A percentile compares a stretch with the other conserved stretches of the same genome.
phyloP scores from a whole-genome alignment of 139 green algal species.

The Picochlorum sp. region DNA sequence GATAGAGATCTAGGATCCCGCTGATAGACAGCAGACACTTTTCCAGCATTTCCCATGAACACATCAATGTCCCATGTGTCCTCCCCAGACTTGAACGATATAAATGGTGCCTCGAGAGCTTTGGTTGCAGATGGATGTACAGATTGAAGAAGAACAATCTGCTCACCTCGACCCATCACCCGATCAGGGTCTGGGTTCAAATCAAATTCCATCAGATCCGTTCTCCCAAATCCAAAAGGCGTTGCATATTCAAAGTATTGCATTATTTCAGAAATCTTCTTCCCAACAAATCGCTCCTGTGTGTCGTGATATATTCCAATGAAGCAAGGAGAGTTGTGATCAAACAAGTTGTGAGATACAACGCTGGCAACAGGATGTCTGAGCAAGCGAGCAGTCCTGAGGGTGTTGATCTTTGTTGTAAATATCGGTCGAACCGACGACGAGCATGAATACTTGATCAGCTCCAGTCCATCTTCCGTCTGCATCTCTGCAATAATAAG shows the following conservation, averaged over 20 bases:
- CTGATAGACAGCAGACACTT: too few relatives aligned
- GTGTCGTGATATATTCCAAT: background rate
- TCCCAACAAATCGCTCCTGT: background rate
- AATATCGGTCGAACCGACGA: slow-evolving; percentile 37
- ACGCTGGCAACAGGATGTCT: background rate
- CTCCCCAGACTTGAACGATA: too few relatives aligned
- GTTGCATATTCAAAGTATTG: background rate
- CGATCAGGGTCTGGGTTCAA: background rate
- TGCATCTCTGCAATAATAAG: slow-evolving; percentile 5
- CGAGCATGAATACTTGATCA: slow-evolving; percentile 46
- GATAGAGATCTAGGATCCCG: too few relatives aligned
- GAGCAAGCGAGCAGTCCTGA: slow-evolving; percentile 15
- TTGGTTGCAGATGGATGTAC: background rate
- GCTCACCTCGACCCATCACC: background rate
- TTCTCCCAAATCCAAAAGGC: slow-evolving; percentile 1
- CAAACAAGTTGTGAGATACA: slow-evolving; percentile 9
- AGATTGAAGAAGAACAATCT: background rate
- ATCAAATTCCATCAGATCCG: background rate
- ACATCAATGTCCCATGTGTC: too few relatives aligned
- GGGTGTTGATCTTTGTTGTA: slow-evolving; percentile 43
- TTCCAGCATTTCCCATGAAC: too few relatives aligned
- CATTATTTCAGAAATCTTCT: background rate
- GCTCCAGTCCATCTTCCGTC: slow-evolving; percentile 19
- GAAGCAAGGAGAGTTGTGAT: slow-evolving; percentile 7
- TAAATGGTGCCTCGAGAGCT: too few relatives aligned